phyloP scores from a whole-genome alignment of 495 filamentous ascomycete species.

The Thermothielavioides terrestris region DNA sequence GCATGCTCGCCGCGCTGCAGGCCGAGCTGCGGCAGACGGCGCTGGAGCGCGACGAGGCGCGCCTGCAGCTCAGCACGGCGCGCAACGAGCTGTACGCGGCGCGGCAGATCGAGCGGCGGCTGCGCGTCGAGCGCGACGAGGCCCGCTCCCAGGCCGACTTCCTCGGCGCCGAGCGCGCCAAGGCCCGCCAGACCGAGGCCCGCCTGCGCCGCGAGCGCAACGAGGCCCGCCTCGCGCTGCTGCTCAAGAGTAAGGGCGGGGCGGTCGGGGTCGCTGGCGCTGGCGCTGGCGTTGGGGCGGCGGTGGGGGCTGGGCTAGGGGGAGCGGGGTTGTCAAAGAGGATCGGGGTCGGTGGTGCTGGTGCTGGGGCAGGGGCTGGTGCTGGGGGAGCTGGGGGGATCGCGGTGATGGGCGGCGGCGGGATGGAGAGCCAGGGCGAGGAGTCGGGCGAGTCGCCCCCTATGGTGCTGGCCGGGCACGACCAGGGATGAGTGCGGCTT shows the following conservation, averaged over 20 bases:
- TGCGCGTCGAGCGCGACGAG: slow-evolving; percentile 23
- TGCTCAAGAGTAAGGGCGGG: background rate
- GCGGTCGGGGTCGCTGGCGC: background rate
- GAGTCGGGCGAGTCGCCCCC: slow-evolving; percentile 1
- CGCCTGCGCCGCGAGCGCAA: slow-evolving; percentile 23
- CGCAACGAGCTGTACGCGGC: slow-evolving; percentile 25
- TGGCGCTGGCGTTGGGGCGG: background rate
- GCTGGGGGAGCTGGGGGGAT: background rate
- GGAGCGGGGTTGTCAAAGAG: slow-evolving; percentile 12
- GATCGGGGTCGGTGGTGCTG: background rate
- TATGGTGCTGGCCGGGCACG: background rate
- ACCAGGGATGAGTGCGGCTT: background rate
- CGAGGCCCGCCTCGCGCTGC: slow-evolving; percentile 11
- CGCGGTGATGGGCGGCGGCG: background rate
- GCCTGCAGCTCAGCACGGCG: slow-evolving; percentile 14
- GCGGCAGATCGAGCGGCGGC: slow-evolving; percentile 17
- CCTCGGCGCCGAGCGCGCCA: slow-evolving; percentile 7
- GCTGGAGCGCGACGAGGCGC: slow-evolving; percentile 17
- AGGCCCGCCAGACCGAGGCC: slow-evolving; percentile 5
- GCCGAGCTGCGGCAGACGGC: slow-evolving; percentile 4
- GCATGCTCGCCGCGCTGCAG: slow-evolving; percentile 3
- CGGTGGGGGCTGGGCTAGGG: background rate
- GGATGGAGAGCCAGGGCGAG: background rate
- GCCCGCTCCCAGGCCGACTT: slow-evolving; percentile 12
- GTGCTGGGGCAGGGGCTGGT: background rate